Conservation (phyloP, 2,329 filamentous ascomycete genomes). For the Colletotrichum sp. region DNA sequence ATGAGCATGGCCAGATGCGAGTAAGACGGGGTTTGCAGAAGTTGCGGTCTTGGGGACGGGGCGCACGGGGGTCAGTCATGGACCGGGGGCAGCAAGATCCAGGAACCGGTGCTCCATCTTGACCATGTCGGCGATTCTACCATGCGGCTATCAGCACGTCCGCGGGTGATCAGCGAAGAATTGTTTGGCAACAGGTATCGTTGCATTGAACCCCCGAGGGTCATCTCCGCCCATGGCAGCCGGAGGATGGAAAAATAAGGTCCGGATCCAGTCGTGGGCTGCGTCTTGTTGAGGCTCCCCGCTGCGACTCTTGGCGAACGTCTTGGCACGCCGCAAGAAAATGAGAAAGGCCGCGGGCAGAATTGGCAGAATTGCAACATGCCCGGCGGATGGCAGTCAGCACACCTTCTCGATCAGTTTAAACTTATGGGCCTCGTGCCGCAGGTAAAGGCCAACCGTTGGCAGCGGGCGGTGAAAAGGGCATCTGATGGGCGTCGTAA, state of each 20-base stretch:
- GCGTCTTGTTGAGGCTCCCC: constrained; percentile 12
- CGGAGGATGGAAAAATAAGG: constrained; percentile 10
- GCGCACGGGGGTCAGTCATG: not conserved
- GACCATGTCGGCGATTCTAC: not conserved
- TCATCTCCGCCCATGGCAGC: constrained; percentile 10
- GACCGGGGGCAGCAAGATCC: not conserved
- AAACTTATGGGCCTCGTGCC: not conserved
- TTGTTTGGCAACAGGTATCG: constrained; percentile 11
- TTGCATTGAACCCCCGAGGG: not conserved
- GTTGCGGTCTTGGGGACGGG: not conserved
- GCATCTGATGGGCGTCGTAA: not conserved
- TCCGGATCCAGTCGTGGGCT: constrained; percentile 10
- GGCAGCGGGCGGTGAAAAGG: not conserved
- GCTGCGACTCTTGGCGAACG: constrained; percentile 2
- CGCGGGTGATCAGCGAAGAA: not conserved
- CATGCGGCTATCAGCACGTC: not conserved
- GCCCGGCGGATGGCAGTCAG: not conserved
- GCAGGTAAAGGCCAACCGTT: not conserved
- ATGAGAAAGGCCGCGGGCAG: not conserved
- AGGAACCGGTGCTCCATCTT: not conserved
- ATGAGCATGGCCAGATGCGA: not conserved
- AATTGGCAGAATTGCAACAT: not conserved
- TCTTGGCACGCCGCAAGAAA: constrained; percentile 12
- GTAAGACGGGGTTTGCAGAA: constrained; percentile 2
- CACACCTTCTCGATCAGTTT: constrained; percentile 1